Evolutionary conservation across 1,284 basidiomycete species (phyloP), one percentile per base, ranked within the genome.

Genomic region (Ceratobasidium sp.): DNA sequence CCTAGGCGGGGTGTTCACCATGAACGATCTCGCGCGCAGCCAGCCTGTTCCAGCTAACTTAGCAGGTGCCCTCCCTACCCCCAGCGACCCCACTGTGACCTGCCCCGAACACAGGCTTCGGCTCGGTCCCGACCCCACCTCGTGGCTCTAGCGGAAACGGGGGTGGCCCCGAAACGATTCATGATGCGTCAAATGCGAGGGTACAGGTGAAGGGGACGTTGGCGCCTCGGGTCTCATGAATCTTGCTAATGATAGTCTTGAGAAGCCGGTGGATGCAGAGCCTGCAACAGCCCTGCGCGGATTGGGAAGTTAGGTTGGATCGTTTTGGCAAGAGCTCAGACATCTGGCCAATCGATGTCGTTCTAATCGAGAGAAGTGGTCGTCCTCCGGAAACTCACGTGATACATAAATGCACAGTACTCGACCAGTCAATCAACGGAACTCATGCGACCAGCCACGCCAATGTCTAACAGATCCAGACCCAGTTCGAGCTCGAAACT

Each of bases 221-320:
- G 56, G 27, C 19, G 44, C 69, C 14, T 50, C 45, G 19, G 56
- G 69, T 6, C 56, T 62, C 22, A 72, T 72, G 69, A 56, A 60
- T 22, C 69, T 72, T 22, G 69, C 69, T 44, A 72, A 59, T 19
- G 56, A 60, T 47, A 56, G 56, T 22, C 69, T 72, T n/a, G 69
- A 72, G n/a, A 60, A 47, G 45, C 45, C 24, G 15, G 14, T 33
- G 14, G 53, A 29, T 45, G 7, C 54, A 47, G 56, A 60, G 27
- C 44, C 31, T 72, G 27, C 60, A 72, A 31, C 69, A 56, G 2
- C 69, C 69, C 8, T 56, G 69, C 41, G 69, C 69, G 47, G 69
- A 72, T 47, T 72, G 56, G 36, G 47, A n/a, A n/a, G 53, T 41
- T 69, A 45, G 15, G 54, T 57, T 47, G 24, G 62, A 17, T 17